Evolutionary conservation across 2,329 filamentous ascomycete species (phyloP).

Genomic region (Talaromyces atroroseus): DNA sequence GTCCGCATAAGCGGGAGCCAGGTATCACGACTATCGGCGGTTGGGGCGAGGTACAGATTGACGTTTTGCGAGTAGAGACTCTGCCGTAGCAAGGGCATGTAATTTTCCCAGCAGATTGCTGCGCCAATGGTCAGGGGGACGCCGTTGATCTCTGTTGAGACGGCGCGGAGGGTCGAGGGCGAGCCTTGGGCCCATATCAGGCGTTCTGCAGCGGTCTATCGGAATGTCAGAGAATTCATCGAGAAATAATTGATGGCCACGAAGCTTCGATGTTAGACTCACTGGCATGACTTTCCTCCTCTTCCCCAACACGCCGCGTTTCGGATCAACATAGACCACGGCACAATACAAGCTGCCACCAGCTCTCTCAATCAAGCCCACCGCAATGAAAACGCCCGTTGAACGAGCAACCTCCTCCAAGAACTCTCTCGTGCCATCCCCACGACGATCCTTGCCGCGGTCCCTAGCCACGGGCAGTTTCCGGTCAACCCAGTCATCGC

Average conservation of each 20-base stretch:
- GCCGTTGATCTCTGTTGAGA: constrained; percentile 73
- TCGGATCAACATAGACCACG: constrained; percentile 75
- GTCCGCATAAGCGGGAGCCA: constrained; percentile 83
- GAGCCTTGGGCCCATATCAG: constrained; percentile 86
- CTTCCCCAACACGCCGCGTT: constrained; percentile 69
- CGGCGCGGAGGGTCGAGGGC: constrained; percentile 69
- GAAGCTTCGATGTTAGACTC: no score
- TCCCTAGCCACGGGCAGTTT: constrained; percentile 50
- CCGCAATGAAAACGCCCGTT: constrained; percentile 75
- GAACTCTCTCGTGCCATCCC: constrained; percentile 73
- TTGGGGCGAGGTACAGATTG: constrained; percentile 86
- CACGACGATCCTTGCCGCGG: constrained; percentile 50
- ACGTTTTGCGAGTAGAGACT: constrained; percentile 83
- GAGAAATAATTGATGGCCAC: no score
- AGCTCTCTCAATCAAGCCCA: constrained; percentile 71
- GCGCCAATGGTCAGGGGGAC: constrained; percentile 73
- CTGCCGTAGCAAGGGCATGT: constrained; percentile 85
- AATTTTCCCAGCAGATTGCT: constrained; percentile 96
- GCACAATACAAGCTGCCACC: constrained; percentile 81
- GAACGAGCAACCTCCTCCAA: constrained; percentile 70
- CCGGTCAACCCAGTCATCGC: constrained; percentile 64
- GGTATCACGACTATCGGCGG: constrained; percentile 74
- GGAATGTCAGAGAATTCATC: no score
- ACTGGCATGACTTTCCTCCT: constrained; percentile 87
- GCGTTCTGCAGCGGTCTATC: constrained; percentile 68